Conservation (phyloP, 805 yeast genomes). For the Candida oleophila region DNA sequence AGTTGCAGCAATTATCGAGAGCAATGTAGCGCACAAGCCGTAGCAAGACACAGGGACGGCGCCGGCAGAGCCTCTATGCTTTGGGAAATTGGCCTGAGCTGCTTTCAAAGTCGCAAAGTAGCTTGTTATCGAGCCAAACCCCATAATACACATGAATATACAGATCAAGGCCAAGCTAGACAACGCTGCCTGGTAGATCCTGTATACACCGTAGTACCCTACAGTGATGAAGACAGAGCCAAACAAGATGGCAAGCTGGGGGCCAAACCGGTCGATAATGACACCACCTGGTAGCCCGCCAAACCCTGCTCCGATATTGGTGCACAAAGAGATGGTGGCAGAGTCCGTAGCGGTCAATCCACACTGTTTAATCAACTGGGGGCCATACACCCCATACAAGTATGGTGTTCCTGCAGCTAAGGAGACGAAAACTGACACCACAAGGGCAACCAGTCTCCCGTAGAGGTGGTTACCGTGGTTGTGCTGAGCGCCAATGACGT, state of each 20-base stretch:
- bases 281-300: conserved; percentile 75
- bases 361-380: conserved; percentile 60
- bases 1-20: conserved; percentile 55
- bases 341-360: conserved; percentile 60
- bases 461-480: conserved; percentile 7
- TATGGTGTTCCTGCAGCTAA: conserved; percentile 77
- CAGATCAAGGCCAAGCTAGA: conserved; percentile 44
- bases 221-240: conserved; percentile 56
- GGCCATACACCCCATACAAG: conserved; percentile 72
- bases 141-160: conserved; percentile 51
- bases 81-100: conserved; percentile 64
- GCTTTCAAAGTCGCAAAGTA: conserved; percentile 59
- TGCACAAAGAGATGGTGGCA: conserved; percentile 61
- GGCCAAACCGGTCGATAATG: conserved; percentile 61
- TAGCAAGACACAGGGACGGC: conserved; percentile 67
- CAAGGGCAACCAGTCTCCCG: conserved; percentile 23
- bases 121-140: conserved; percentile 65
- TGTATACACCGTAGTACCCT: conserved; percentile 54
- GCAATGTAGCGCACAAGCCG: conserved; percentile 69
- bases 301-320: conserved; percentile 62
- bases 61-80: conserved; percentile 67
- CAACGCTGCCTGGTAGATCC: conserved; percentile 42
- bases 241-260: conserved; percentile 48
- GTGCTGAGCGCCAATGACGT: background rate
- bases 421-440: conserved; percentile 46